Conservation (phyloP, 305 asterid species). For the Solanum chacoense region DNA sequence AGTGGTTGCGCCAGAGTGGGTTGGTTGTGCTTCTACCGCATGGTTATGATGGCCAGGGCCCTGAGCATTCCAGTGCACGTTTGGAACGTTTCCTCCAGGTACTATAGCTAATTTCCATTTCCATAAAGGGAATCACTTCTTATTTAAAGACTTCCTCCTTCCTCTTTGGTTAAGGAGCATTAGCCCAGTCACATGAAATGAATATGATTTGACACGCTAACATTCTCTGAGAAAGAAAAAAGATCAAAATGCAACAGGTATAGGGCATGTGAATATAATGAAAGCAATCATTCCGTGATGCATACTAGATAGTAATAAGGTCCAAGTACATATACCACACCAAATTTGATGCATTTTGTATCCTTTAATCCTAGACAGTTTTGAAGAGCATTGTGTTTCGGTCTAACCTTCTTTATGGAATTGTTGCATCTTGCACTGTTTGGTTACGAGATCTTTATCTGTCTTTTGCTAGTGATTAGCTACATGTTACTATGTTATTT, state of each 20-base stretch:
- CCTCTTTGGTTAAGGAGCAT: background rate
- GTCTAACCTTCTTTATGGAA: background rate
- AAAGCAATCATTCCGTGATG: background rate
- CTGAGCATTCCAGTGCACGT: slow-evolving; percentile 36
- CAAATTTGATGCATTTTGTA: background rate
- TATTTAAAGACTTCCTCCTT: background rate
- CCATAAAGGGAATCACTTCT: background rate
- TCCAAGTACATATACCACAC: background rate
- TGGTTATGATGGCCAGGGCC: slow-evolving; percentile 41
- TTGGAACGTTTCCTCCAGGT: slow-evolving; percentile 40
- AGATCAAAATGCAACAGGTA: background rate
- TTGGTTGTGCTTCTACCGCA: slow-evolving; percentile 29
- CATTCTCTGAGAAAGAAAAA: background rate
- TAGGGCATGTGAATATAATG: background rate
- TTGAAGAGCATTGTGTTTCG: background rate
- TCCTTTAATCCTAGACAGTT: background rate
- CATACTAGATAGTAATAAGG: background rate
- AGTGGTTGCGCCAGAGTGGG: slow-evolving; percentile 35
- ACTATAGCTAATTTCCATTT: background rate
- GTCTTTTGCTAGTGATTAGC: background rate
- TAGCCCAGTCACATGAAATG: background rate
- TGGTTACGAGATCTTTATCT: background rate
- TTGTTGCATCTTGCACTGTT: background rate
- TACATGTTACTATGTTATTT: background rate
- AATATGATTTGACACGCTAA: background rate